These are phyloP conservation scores for Miamiensis avidus DNA, from an alignment of 169 alveolate genomes.

Conservation along the genomic window DNA sequence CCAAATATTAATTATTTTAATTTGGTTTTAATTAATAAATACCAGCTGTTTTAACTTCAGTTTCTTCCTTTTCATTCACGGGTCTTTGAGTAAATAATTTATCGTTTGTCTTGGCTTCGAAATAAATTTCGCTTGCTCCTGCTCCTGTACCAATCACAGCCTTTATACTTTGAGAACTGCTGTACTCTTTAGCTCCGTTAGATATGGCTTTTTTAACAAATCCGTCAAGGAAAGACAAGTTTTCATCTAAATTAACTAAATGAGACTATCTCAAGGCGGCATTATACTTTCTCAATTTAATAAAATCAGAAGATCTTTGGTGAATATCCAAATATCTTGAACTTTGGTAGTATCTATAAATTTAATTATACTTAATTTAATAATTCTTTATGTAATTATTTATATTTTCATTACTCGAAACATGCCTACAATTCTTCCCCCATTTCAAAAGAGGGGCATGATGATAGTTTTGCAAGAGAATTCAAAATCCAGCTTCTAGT, in stretches of 20 bases:
- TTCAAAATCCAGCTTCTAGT: conserved; percentile 71
- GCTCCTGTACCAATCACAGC: conserved; percentile 32
- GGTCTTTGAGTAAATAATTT: neutral
- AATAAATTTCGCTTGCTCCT: neutral
- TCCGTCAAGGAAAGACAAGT: conserved; percentile 58
- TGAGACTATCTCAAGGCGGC: conserved; percentile 58
- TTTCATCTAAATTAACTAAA: conserved; percentile 56
- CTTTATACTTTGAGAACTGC: conserved; percentile 23
- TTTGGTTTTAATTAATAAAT: too few species aligned
- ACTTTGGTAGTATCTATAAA: conserved; percentile 56
- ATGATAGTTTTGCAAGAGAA: conserved; percentile 71
- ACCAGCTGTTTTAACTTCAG: neutral
- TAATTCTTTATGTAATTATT: too few species aligned
- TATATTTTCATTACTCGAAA: too few species aligned
- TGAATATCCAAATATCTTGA: conserved; percentile 64
- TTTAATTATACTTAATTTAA: too few species aligned
- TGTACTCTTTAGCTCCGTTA: conserved; percentile 54
- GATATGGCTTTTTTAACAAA: conserved; percentile 49
- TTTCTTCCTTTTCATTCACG: neutral
- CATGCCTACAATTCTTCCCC: conserved; percentile 58
- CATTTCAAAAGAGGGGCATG: conserved; percentile 56
- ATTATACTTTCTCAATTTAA: conserved; percentile 51
- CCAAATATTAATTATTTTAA: too few species aligned
- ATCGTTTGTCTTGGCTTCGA: neutral
- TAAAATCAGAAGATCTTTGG: conserved; percentile 69